A percentile compares a stretch with the other conserved stretches of the same genome.
Evolutionary conservation across 352 stramenopile genomes (phyloP).

Genomic region (Pythium sp.): DNA sequence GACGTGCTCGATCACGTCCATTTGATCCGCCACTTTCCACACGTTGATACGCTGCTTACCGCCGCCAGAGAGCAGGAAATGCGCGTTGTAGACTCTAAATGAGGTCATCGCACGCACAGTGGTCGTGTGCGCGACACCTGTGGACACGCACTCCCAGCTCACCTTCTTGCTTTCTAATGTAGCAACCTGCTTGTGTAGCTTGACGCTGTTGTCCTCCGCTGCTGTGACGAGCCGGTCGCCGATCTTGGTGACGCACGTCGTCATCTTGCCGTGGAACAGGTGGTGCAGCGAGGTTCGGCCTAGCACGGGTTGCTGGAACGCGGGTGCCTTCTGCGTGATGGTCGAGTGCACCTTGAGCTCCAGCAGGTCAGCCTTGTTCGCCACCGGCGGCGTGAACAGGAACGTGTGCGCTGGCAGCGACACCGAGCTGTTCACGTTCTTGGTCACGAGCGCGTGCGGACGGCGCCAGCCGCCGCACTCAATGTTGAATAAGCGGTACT

Average conservation of each 20-base stretch:
- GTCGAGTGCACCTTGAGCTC: constrained; percentile 74
- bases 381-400: constrained; percentile 60
- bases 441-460: constrained; percentile 53
- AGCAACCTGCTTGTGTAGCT: constrained; percentile 44
- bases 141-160: constrained; percentile 47
- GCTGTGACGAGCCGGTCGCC: constrained; percentile 59
- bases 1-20: constrained; percentile 50
- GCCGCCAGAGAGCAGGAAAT: constrained; percentile 68
- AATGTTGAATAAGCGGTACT: constrained; percentile 75
- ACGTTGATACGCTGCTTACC: constrained; percentile 82
- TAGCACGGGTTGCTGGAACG: constrained; percentile 15
- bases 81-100: constrained; percentile 32
- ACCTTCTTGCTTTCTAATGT: background rate
- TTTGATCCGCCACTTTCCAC: constrained; percentile 47
- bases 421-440: background rate
- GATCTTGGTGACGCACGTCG: constrained; percentile 54
- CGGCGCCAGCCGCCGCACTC: constrained; percentile 83
- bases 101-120: constrained; percentile 65
- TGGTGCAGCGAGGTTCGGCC: constrained; percentile 53
- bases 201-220: constrained; percentile 81
- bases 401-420: constrained; percentile 56
- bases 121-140: constrained; percentile 74
- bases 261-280: constrained; percentile 74
- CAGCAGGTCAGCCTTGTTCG: constrained; percentile 44
- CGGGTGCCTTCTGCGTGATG: background rate